Conservation (phyloP, 257 asterid genomes). For the Solanum arcanum region DNA sequence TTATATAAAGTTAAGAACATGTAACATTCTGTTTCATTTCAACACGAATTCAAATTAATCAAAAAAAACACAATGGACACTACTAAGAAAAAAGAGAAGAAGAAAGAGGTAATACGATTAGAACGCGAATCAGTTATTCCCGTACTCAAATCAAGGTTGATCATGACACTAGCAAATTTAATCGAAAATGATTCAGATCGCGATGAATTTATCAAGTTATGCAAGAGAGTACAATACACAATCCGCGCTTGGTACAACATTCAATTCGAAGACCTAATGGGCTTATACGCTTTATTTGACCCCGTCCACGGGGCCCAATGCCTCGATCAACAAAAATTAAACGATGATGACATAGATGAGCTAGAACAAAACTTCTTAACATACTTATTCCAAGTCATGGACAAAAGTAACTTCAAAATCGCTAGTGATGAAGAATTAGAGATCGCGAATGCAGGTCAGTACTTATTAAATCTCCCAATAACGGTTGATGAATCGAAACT, state of each 20-base stretch:
- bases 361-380: constrained; percentile 80
- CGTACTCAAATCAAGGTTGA: constrained; percentile 82
- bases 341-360: constrained; percentile 49
- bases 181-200: constrained; percentile 81
- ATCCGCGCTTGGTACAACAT: constrained; percentile 92
- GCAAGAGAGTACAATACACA: constrained; percentile 92
- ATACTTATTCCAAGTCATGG: constrained; percentile 85
- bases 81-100: constrained; percentile 1
- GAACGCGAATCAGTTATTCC: constrained; percentile 93
- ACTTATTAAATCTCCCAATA: constrained; percentile 89
- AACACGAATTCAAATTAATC: background rate
- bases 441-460: constrained; percentile 79
- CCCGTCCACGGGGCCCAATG: constrained; percentile 75
- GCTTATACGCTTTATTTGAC: constrained; percentile 87
- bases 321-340: constrained; percentile 77
- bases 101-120: constrained; percentile 73
- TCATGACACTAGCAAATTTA: constrained; percentile 76
- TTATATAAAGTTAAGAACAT: background rate
- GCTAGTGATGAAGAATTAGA: constrained; percentile 79
- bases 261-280: constrained; percentile 99
- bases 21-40: background rate
- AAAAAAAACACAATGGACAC: background rate
- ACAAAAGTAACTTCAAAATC: constrained; percentile 86
- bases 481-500: constrained; percentile 90
- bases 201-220: constrained; percentile 78